Percentiles rank a stretch among this genome's conserved stretches.
These are phyloP conservation scores for Cordyceps cicadae DNA, from an alignment of 2,329 filamentous ascomycete genomes.

Conservation along the genomic window DNA sequence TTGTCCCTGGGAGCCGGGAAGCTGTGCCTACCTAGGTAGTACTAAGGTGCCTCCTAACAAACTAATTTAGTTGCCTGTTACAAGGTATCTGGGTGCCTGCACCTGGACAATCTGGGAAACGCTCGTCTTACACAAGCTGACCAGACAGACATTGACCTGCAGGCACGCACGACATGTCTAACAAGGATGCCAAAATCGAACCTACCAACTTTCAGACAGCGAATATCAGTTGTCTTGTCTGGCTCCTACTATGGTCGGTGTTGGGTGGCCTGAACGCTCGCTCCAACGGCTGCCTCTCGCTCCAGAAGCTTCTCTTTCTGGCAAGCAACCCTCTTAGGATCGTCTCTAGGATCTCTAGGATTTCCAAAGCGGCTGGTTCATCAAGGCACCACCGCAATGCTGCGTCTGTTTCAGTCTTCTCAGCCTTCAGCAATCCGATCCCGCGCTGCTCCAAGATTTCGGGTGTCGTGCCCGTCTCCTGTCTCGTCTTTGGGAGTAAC, in stretches of 20 bases:
- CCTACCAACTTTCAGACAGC: no score
- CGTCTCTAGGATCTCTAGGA: neutral
- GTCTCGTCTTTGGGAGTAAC: neutral
- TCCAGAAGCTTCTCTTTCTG: neutral
- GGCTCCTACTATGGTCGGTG: neutral
- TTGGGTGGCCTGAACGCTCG: neutral
- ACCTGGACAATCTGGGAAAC: neutral
- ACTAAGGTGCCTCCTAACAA: no score
- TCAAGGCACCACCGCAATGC: neutral
- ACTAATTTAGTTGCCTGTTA: no score
- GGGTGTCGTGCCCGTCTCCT: neutral
- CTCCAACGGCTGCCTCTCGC: neutral
- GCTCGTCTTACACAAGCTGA: neutral
- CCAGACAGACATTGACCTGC: neutral
- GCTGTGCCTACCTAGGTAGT: no score
- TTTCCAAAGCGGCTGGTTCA: conserved; percentile 7
- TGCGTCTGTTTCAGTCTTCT: neutral
- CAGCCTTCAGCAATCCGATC: neutral
- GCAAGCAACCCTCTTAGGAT: conserved; percentile 3
- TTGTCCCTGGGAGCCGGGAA: neutral
- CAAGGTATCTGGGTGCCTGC: no score
- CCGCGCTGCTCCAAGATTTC: neutral
- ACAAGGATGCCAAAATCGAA: neutral
- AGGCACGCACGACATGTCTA: neutral
- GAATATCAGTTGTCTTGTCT: no score